Percentiles rank a stretch among this genome's conserved stretches.
These are phyloP conservation scores for Thamnidium elegans DNA, from an alignment of 192 early-diverging fungal genomes.

Conservation along the genomic window DNA sequence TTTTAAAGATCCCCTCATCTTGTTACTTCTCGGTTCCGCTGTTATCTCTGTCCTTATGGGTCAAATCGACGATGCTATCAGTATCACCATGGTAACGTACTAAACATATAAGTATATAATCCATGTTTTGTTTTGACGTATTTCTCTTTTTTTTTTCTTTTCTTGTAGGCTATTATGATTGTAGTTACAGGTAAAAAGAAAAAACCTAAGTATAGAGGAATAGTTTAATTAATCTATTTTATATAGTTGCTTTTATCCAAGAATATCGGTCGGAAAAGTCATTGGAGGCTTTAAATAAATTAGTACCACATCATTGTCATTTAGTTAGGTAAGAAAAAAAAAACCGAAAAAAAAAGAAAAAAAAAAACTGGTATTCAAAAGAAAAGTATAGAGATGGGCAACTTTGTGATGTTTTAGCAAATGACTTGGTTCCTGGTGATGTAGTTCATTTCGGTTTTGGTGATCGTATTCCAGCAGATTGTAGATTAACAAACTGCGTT, in stretches of 20 bases:
- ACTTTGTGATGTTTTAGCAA: constrained; percentile 61
- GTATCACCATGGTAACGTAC: constrained; percentile 66
- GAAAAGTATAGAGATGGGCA: constrained; percentile 52
- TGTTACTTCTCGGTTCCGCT: constrained; percentile 74
- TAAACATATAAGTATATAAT: background rate
- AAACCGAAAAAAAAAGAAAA: background rate
- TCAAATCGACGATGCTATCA: constrained; percentile 80
- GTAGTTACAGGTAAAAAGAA: constrained; percentile 59
- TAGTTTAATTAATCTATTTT: background rate
- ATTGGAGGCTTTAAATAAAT: constrained; percentile 77
- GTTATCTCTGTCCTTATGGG: constrained; percentile 70
- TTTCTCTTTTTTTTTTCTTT: no score
- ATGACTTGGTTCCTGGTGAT: constrained; percentile 89
- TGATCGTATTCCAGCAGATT: constrained; percentile 92
- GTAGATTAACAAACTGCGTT: constrained; percentile 69
- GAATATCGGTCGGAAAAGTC: constrained; percentile 86
- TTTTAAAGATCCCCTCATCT: constrained; percentile 76
- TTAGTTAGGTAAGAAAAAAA: constrained; percentile 59
- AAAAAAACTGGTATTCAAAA: background rate
- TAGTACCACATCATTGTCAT: constrained; percentile 85
- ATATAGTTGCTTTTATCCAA: constrained; percentile 80
- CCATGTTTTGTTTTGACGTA: background rate
- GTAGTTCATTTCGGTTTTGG: constrained; percentile 83
- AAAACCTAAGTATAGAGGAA: background rate
- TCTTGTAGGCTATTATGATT: constrained; percentile 63